Percentiles rank a stretch among this genome's conserved stretches.
Evolutionary conservation across 2,329 filamentous ascomycete genomes (phyloP).

Genomic region (Hypoxylon sp.): DNA sequence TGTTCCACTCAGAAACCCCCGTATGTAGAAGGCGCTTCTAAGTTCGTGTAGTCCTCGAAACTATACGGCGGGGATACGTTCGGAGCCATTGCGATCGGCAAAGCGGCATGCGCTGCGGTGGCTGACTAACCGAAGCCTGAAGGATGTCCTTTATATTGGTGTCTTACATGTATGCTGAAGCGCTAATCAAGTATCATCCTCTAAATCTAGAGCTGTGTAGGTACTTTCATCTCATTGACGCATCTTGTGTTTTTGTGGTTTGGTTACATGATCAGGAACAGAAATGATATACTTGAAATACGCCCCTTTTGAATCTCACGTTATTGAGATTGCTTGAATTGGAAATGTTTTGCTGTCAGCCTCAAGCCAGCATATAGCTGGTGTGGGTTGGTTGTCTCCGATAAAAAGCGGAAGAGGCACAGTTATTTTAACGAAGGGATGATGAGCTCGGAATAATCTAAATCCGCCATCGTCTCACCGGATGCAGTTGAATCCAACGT

Average conservation of each 20-base stretch:
- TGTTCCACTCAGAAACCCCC: not conserved
- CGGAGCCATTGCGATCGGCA: not conserved
- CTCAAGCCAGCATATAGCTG: not conserved
- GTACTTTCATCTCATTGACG: not conserved
- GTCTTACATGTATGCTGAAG: not conserved
- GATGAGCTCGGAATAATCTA: constrained; percentile 2
- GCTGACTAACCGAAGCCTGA: not conserved
- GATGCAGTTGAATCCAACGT: constrained; percentile 8
- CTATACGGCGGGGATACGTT: not conserved
- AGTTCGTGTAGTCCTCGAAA: not conserved
- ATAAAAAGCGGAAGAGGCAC: not conserved
- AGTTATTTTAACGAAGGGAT: not conserved
- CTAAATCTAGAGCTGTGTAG: not conserved
- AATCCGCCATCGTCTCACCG: not conserved
- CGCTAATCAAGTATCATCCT: no score
- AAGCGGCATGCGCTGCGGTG: not conserved
- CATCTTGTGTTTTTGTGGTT: not conserved
- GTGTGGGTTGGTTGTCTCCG: not conserved
- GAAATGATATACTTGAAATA: not conserved
- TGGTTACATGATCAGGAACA: not conserved
- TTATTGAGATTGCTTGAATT: not conserved
- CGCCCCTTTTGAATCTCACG: not conserved
- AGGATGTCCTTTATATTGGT: not conserved
- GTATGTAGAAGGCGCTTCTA: not conserved
- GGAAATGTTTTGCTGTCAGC: not conserved